Base-by-base conservation (phyloP, 2,329 filamentous ascomycete species). In the Orbilia oligospora region DNA sequence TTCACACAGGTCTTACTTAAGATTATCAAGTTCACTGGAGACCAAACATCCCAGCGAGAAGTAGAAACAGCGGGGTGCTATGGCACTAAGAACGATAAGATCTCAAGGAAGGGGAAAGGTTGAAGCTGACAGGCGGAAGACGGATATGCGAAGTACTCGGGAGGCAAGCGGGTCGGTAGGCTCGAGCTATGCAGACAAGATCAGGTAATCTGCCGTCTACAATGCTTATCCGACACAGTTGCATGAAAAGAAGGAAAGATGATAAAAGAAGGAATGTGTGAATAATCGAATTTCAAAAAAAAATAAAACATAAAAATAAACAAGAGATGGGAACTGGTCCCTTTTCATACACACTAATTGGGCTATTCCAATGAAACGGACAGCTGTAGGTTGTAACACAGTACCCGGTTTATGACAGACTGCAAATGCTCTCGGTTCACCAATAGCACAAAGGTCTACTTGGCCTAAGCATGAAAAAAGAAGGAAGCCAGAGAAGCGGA, bases 391-490 rank as follows among this genome's bases (percentile, higher is more conserved):
- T 16, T 72, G 41, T 73, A 73, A 67, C 61, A 73, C 65, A 33
- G 44, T 67, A 73, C 65, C 70, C 70, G 55, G 38, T 41, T 61
- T 73, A 27, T 41, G 49, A 38, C 49, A 61, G 69, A 66, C 27
- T 12, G n/a, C 33, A 58, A 65, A 48, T 48, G 20, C 22, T 48
- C 58, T 61, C 49, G 58, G 70, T 61, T 66, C 51, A 51, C 70
- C 63, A 67, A 73, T 66, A 3, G 51, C 22, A 73, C 51, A 36
- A 20, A 44, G 22, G 61, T 33, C 36, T 73, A 61, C 49, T 61
- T 64, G 63, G 27, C 70, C 48, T 64, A 41, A 63, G 61, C 49
- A 67, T 66, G 51, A 77, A 77, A 71, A 77, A 77, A 67, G 67
- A 77, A 77, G 67, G 58, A 77, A 77, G 27, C 51, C 30, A 71